Evolutionary conservation across 164 flowering plant species (phyloP).

Genomic region (Nymphaea colorata): DNA sequence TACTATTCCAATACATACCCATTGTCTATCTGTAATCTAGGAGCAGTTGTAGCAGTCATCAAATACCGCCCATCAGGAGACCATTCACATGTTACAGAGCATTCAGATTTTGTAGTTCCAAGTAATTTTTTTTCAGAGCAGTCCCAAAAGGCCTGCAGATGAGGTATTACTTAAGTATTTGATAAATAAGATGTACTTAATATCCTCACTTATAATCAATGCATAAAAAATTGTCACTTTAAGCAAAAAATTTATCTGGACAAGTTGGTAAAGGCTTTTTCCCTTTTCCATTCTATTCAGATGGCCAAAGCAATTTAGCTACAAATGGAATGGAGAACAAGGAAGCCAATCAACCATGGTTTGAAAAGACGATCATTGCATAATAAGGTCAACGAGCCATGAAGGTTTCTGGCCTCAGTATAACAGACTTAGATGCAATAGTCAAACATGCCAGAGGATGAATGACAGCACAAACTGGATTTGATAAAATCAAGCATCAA

Average conservation of each 20-base stretch:
- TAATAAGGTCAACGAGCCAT: not conserved
- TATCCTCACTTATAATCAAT: not conserved
- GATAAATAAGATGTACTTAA: not conserved
- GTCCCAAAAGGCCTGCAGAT: conserved; percentile 86
- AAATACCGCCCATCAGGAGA: conserved; percentile 89
- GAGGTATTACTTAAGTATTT: not conserved
- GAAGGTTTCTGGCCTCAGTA: not conserved
- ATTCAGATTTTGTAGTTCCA: conserved; percentile 76
- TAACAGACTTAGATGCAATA: not conserved
- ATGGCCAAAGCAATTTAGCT: not conserved
- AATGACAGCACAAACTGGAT: not conserved
- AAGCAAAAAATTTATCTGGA: not conserved
- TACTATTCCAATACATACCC: conserved; percentile 47
- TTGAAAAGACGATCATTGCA: not conserved
- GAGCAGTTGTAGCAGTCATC: conserved; percentile 99
- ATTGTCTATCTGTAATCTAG: conserved; percentile 92
- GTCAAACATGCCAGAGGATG: not conserved
- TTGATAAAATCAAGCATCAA: not conserved
- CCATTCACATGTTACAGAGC: conserved; percentile 97
- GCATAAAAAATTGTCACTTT: not conserved
- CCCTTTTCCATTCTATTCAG: not conserved
- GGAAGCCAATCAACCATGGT: not conserved
- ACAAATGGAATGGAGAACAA: not conserved
- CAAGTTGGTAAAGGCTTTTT: not conserved
- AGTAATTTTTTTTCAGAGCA: conserved; percentile 60